Conservation (phyloP, 306 rosid genomes). For the Carpinus viminea region DNA sequence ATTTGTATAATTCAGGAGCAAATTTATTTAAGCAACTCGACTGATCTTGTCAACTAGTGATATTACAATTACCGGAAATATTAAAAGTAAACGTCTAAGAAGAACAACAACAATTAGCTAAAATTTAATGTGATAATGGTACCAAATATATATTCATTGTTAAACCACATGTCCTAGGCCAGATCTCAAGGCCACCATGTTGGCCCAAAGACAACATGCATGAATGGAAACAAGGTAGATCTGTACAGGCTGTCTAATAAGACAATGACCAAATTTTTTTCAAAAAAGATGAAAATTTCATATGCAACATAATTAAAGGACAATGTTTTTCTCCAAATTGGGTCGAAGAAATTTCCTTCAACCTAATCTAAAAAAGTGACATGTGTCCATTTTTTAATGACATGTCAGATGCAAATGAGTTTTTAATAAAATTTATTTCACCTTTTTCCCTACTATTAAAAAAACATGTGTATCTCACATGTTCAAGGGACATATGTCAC, state of each 20-base stretch:
- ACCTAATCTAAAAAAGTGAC: too few relatives aligned
- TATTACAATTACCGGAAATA: not conserved
- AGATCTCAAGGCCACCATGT: not conserved
- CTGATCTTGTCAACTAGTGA: not conserved
- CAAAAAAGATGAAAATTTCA: not conserved
- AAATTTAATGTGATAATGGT: not conserved
- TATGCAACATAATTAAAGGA: not conserved
- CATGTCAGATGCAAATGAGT: too few relatives aligned
- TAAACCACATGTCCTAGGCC: too few relatives aligned
- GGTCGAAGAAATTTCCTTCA: too few relatives aligned
- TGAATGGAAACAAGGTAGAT: not conserved
- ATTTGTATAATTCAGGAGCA: too few relatives aligned
- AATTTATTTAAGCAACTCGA: not conserved
- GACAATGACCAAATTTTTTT: not conserved
- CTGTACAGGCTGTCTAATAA: not conserved
- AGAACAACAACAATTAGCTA: not conserved
- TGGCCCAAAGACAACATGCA: not conserved
- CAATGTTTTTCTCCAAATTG: too few relatives aligned
- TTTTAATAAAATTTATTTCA: too few relatives aligned
- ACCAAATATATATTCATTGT: too few relatives aligned
- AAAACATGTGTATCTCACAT: too few relatives aligned
- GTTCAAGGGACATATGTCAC: too few relatives aligned
- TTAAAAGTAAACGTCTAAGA: not conserved
- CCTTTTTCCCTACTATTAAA: too few relatives aligned
- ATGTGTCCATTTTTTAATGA: too few relatives aligned